Percentiles rank a stretch among this genome's conserved stretches.
Evolutionary conservation across 352 stramenopile genomes (phyloP).

Genomic region (Lagenidium sp.): DNA sequence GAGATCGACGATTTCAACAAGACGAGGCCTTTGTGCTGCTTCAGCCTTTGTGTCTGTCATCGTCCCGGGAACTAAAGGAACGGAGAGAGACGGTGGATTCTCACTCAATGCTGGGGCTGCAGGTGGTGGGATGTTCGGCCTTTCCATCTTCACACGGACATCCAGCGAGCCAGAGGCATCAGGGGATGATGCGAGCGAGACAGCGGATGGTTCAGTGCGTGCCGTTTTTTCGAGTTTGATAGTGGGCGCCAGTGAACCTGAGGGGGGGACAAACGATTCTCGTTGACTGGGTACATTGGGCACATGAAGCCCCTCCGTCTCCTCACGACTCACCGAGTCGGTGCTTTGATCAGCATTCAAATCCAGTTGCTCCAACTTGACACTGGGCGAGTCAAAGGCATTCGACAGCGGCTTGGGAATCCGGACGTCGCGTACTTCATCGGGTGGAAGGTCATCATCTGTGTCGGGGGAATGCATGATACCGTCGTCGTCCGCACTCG

Average conservation of each 20-base stretch:
- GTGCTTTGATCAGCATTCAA: not conserved
- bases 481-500: not conserved
- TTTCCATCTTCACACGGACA: slow-evolving; percentile 20
- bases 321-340: not conserved
- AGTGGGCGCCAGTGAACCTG: no score
- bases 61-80: not conserved
- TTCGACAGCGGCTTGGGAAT: no score
- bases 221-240: no score
- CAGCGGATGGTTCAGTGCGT: no score
- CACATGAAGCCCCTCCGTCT: no score
- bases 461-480: no score
- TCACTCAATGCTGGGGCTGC: not conserved
- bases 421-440: not conserved
- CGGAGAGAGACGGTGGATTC: no score
- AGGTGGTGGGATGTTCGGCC: not conserved
- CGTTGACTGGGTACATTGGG: no score
- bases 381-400: no score
- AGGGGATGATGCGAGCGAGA: not conserved
- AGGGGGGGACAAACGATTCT: no score
- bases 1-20: slow-evolving; percentile 14
- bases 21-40: not conserved
- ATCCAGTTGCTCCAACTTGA: not conserved
- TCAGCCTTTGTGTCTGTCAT: no score
- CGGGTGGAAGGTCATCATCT: not conserved
- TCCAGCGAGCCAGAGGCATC: not conserved